Base-by-base conservation (phyloP, 2,329 filamentous ascomycete species). In the Penicillium sp. region DNA sequence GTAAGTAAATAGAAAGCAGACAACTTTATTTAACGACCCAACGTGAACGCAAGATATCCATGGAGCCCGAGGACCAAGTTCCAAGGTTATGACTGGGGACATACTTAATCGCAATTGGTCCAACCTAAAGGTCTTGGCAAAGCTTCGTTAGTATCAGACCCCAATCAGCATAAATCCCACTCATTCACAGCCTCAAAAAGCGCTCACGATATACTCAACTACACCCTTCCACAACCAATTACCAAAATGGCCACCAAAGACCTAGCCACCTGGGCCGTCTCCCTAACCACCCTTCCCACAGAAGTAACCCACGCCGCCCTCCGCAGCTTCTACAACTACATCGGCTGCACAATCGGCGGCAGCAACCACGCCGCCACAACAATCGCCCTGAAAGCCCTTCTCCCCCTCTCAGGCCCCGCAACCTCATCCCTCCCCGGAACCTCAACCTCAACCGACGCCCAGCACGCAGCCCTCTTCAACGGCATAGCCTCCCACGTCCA, bases 401-500 rank as follows among this genome's bases (percentile, higher is more conserved):
- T 64, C 16, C 66, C 71, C 1, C 75, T 78, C 63, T 72, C 73
- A 44, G 72, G 75, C 1, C 55, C 61, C 2, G 60, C 69, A 5
- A 75, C 71, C 2, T 75, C 72, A 3, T 66, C 65, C 9, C 60
- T 79, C 14, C 63, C 76, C 2, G 74, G 73, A 11, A 56, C 59
- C 13, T 43, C 5, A n/a, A n/a, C 13, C 11, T n/a, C 44, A 29
- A 29, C 70, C 5, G 79, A 82, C 57, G 74, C 79, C 2, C 77
- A 79, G 58, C 72, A 79, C 51, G 80, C 81, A 1, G 79, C 80
- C 0, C 66, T 83, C 6, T 60, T 84, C 44, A 83, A 83, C 55
- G 81, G 81, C 24, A 81, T 83, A 41, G 78, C 80, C 11, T 81
- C 77, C 29, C 80, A 83, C 55, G 78, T 82, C 3, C 78, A 83